phyloP scores from a whole-genome alignment of 2,329 filamentous ascomycete species.

The Periconia sp. region DNA sequence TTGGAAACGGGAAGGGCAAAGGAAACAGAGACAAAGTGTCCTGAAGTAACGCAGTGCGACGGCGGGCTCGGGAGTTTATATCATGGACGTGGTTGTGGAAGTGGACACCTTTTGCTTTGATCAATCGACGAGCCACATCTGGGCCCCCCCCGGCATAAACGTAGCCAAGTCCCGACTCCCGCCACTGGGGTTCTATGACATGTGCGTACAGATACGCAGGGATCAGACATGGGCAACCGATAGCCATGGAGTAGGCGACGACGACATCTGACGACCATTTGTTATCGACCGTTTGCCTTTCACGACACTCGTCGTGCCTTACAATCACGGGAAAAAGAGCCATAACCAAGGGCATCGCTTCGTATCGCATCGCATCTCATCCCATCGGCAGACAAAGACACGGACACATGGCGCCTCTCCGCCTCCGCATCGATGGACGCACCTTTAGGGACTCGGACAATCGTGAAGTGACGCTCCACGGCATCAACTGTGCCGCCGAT shows the following conservation, averaged over 20 bases:
- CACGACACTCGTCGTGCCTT: too few species aligned
- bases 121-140: neutral
- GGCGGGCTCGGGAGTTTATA: constrained; percentile 2
- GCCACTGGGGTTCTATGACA: too few species aligned
- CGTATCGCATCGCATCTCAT: neutral
- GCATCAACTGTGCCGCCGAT: constrained; percentile 92
- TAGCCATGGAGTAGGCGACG: too few species aligned
- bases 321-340: too few species aligned
- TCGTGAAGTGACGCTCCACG: constrained; percentile 83
- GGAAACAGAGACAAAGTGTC: neutral
- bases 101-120: neutral
- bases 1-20: neutral
- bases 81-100: neutral
- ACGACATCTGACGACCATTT: too few species aligned
- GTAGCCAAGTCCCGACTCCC: too few species aligned
- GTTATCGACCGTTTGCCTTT: too few species aligned
- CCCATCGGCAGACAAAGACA: neutral
- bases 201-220: too few species aligned
- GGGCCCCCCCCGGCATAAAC: too few species aligned
- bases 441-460: constrained; percentile 80
- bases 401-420: constrained; percentile 68
- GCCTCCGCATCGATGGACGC: constrained; percentile 80
- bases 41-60: neutral
- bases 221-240: too few species aligned
- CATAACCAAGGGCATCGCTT: too few species aligned